phyloP scores from a whole-genome alignment of 345 rosid species.

The Microthlaspi erraticum region DNA sequence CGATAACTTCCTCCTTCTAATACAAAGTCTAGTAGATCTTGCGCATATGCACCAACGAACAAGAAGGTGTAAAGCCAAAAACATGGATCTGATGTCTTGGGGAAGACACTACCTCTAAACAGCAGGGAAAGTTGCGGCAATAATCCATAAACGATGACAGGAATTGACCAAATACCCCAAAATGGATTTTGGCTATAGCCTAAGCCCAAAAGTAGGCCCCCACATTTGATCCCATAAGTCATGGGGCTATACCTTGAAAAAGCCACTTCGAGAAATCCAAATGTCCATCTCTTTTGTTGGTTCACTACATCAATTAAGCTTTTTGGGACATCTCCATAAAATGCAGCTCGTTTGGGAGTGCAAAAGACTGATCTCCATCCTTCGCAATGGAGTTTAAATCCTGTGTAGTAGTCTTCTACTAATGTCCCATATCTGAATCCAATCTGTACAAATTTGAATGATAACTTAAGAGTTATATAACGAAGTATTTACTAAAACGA shows the following conservation, averaged over 20 bases:
- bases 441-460: slow-evolving; percentile 45
- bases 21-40: slow-evolving; percentile 51
- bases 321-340: slow-evolving; percentile 63
- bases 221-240: slow-evolving; percentile 49
- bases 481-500: neutral
- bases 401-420: slow-evolving; percentile 74
- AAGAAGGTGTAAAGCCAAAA: slow-evolving; percentile 64
- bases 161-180: slow-evolving; percentile 62
- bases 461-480: neutral
- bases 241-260: slow-evolving; percentile 52
- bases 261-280: slow-evolving; percentile 61
- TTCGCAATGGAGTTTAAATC: slow-evolving; percentile 60
- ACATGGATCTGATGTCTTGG: slow-evolving; percentile 63
- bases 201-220: slow-evolving; percentile 51
- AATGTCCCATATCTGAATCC: slow-evolving; percentile 76
- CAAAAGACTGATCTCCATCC: slow-evolving; percentile 74
- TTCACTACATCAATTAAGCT: slow-evolving; percentile 50
- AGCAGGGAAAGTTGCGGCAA: slow-evolving; percentile 72
- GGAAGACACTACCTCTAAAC: slow-evolving; percentile 52
- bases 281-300: slow-evolving; percentile 71
- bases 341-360: slow-evolving; percentile 62
- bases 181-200: slow-evolving; percentile 49
- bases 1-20: slow-evolving; percentile 48
- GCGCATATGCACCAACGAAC: slow-evolving; percentile 64
- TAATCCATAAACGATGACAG: slow-evolving; percentile 55